Percentiles rank a stretch among this genome's conserved stretches.
Evolutionary conservation across 2,329 filamentous ascomycete species (phyloP).

Genomic region (Sporothrix brasiliensis): DNA sequence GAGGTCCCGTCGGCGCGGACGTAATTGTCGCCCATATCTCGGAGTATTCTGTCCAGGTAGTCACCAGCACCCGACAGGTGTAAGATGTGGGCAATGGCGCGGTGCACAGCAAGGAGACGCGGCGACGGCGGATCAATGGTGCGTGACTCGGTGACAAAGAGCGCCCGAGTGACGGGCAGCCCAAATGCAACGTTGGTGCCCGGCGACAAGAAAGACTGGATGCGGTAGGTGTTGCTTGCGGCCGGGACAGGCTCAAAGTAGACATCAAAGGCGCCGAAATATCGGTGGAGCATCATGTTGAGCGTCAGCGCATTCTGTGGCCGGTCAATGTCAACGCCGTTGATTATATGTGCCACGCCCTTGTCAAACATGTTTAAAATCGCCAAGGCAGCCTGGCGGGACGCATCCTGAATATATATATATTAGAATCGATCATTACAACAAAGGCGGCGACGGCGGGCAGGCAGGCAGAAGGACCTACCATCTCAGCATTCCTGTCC

Average conservation of each 20-base stretch:
- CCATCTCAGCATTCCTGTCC: background rate
- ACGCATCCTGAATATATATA: conserved; percentile 31
- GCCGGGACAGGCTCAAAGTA: conserved; percentile 40
- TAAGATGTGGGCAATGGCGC: conserved; percentile 28
- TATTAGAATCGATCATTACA: background rate
- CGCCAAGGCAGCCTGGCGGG: conserved; percentile 43
- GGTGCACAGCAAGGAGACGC: conserved; percentile 27
- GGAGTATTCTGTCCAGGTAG: conserved; percentile 20
- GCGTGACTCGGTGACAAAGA: conserved; percentile 13
- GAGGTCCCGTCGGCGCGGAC: conserved; percentile 24
- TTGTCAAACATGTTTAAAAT: conserved; percentile 50
- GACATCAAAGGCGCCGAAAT: conserved; percentile 43
- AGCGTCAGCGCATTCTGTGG: conserved; percentile 47
- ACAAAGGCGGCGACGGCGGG: background rate
- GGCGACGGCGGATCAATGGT: conserved; percentile 29
- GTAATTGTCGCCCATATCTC: background rate
- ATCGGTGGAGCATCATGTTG: conserved; percentile 37
- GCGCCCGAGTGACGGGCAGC: conserved; percentile 13
- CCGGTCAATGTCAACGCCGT: conserved; percentile 47
- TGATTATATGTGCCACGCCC: conserved; percentile 44
- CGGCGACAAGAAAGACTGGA: conserved; percentile 37
- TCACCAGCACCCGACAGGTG: conserved; percentile 28
- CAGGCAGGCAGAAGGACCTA: no score
- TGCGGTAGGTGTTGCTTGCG: conserved; percentile 39
- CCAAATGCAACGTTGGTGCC: background rate